These are phyloP conservation scores for Hansenula sp. DNA, from an alignment of 1,139 yeast species.

Conservation along the genomic window DNA sequence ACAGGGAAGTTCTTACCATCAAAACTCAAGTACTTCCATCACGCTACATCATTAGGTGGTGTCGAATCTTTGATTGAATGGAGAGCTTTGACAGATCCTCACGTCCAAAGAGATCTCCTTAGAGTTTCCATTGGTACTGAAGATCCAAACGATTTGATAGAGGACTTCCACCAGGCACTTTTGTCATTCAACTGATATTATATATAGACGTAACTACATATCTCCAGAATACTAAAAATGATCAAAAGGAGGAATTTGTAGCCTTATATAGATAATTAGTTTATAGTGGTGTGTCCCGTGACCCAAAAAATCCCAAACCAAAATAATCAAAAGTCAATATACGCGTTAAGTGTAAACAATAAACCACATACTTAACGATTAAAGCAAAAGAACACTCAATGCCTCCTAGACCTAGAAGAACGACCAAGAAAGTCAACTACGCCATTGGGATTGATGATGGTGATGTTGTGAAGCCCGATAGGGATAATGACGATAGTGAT, in stretches of 20 bases:
- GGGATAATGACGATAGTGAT: conserved; percentile 5
- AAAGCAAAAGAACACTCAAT: not conserved
- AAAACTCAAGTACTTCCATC: conserved; percentile 66
- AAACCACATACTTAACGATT: no score
- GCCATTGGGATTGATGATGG: conserved; percentile 10
- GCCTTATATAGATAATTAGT: no score
- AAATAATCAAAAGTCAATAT: no score
- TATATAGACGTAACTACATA: not conserved
- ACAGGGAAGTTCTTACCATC: conserved; percentile 65
- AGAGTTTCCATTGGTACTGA: conserved; percentile 82
- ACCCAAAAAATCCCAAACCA: no score
- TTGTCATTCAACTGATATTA: conserved; percentile 4
- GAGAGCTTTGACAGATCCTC: conserved; percentile 72
- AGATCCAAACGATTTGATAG: conserved; percentile 64
- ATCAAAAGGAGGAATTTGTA: no score
- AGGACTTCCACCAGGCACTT: conserved; percentile 52
- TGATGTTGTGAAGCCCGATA: conserved; percentile 7
- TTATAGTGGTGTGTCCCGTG: not conserved
- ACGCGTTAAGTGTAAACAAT: not conserved
- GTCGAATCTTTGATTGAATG: conserved; percentile 88
- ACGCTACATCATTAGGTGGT: conserved; percentile 94
- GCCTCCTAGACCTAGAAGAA: conserved; percentile 4
- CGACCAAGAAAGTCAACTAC: conserved; percentile 12
- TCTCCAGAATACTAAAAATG: no score
- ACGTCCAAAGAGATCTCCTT: conserved; percentile 50